A percentile compares a stretch with the other conserved stretches of the same genome.
These are phyloP conservation scores for Cordyceps militaris DNA, from an alignment of 2,329 filamentous ascomycete species.

Conservation along the genomic window DNA sequence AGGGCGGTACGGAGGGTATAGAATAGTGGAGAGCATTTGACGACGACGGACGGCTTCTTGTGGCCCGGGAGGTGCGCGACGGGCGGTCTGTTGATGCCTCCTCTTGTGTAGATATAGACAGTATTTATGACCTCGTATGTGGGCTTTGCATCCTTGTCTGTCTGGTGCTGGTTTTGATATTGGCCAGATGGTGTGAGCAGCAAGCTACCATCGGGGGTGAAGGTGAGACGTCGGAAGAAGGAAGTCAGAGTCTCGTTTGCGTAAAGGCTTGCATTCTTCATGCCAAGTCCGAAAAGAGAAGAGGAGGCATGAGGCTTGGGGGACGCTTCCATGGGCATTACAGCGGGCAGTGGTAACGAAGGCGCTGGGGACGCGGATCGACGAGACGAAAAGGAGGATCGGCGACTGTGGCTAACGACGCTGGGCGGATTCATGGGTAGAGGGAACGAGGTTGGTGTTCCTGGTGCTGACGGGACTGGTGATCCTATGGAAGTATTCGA, in stretches of 20 bases:
- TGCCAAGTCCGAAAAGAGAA: slow-evolving; percentile 48
- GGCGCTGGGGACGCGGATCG: slow-evolving; percentile 90
- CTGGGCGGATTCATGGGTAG: slow-evolving; percentile 93
- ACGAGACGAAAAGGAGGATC: slow-evolving; percentile 87
- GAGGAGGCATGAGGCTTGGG: slow-evolving; percentile 64
- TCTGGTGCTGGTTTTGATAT: slow-evolving; percentile 72
- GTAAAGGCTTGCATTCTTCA: slow-evolving; percentile 84
- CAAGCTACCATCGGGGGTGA: slow-evolving; percentile 90
- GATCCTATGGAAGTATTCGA: slow-evolving; percentile 60
- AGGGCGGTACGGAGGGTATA: slow-evolving; percentile 69
- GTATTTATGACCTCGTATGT: slow-evolving; percentile 89
- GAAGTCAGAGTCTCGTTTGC: slow-evolving; percentile 95
- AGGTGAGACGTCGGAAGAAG: slow-evolving; percentile 89
- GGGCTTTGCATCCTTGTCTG: slow-evolving; percentile 60
- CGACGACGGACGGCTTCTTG: slow-evolving; percentile 95
- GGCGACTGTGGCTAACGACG: slow-evolving; percentile 80
- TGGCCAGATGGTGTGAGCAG: slow-evolving; percentile 92
- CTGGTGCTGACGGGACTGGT: slow-evolving; percentile 82
- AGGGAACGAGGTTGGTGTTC: slow-evolving; percentile 82
- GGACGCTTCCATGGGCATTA: slow-evolving; percentile 88
- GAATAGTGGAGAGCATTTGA: slow-evolving; percentile 85
- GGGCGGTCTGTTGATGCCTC: slow-evolving; percentile 92
- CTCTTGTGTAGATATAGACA: slow-evolving; percentile 95
- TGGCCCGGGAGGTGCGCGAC: slow-evolving; percentile 92
- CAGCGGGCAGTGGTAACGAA: slow-evolving; percentile 86